These are phyloP conservation scores for Pythium oligandrum DNA, from an alignment of 352 stramenopile genomes.

Conservation along the genomic window DNA sequence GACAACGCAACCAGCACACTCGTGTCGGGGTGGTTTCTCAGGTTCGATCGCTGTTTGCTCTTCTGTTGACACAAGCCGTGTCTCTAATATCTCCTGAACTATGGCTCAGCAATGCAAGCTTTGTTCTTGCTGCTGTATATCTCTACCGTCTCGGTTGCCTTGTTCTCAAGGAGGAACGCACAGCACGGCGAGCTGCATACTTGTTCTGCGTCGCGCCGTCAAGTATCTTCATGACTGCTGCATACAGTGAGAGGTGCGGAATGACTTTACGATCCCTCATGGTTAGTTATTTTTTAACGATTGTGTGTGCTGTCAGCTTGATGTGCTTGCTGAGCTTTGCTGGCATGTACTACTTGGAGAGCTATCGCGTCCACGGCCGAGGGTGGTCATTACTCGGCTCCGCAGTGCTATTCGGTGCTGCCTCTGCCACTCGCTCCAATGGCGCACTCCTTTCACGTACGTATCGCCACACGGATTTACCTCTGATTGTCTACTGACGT, in stretches of 20 bases:
- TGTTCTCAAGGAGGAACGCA: constrained; percentile 45
- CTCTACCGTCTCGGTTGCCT: constrained; percentile 64
- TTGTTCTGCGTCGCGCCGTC: constrained; percentile 75
- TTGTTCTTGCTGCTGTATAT: constrained; percentile 60
- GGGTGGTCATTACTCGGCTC: constrained; percentile 17
- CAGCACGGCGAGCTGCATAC: constrained; percentile 57
- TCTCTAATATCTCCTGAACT: too few species aligned
- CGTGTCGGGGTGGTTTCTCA: constrained; percentile 50
- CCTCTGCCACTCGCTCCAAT: constrained; percentile 76
- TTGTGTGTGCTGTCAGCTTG: constrained; percentile 24
- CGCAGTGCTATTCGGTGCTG: constrained; percentile 52
- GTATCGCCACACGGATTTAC: constrained; percentile 8
- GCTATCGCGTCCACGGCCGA: constrained; percentile 14
- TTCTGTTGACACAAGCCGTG: background rate
- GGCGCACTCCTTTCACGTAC: constrained; percentile 71
- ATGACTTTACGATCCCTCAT: background rate
- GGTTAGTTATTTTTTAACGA: background rate
- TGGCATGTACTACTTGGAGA: constrained; percentile 64
- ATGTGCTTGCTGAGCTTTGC: constrained; percentile 79
- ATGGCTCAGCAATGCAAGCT: constrained; percentile 54
- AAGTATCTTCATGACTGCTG: constrained; percentile 76
- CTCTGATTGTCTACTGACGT: too few species aligned
- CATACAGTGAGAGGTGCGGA: constrained; percentile 74
- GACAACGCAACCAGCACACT: constrained; percentile 20
- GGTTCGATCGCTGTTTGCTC: constrained; percentile 10